These are phyloP conservation scores for Sphagnum contortum DNA, from an alignment of 225 moss, liverwort and hornwort species.

Conservation along the genomic window DNA sequence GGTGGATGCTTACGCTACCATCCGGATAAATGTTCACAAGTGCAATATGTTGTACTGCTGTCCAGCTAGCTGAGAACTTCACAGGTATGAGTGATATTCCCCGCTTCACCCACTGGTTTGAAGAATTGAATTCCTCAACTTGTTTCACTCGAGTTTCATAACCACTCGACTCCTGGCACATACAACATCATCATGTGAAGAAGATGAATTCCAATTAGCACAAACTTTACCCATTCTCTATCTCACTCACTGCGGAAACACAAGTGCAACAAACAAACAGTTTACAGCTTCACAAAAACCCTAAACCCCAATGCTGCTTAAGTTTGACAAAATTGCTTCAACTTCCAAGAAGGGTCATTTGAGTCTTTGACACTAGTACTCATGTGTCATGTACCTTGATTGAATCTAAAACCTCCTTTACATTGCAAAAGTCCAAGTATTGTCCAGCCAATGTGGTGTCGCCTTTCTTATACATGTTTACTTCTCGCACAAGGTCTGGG, in stretches of 20 bases:
- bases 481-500: conserved; percentile 50
- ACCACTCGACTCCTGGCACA: conserved; percentile 50
- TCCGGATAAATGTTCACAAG: conserved; percentile 75
- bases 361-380: too few relatives aligned
- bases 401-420: conserved; percentile 32
- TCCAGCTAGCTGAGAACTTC: conserved; percentile 52
- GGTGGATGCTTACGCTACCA: conserved; percentile 67
- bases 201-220: too few relatives aligned
- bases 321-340: too few relatives aligned
- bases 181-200: too few relatives aligned
- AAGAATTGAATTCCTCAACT: conserved; percentile 49
- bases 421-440: conserved; percentile 55
- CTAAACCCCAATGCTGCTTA: too few relatives aligned
- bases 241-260: too few relatives aligned
- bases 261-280: too few relatives aligned
- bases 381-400: conserved; percentile 32
- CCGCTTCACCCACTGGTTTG: conserved; percentile 55
- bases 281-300: too few relatives aligned
- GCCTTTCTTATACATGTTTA: conserved; percentile 68
- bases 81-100: conserved; percentile 72
- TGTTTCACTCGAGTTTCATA: conserved; percentile 36
- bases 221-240: too few relatives aligned
- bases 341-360: too few relatives aligned
- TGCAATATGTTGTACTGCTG: conserved; percentile 38
- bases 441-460: conserved; percentile 52